Base-by-base conservation (phyloP, 2,329 filamentous ascomycete species). In the Fusarium heterosporum region DNA sequence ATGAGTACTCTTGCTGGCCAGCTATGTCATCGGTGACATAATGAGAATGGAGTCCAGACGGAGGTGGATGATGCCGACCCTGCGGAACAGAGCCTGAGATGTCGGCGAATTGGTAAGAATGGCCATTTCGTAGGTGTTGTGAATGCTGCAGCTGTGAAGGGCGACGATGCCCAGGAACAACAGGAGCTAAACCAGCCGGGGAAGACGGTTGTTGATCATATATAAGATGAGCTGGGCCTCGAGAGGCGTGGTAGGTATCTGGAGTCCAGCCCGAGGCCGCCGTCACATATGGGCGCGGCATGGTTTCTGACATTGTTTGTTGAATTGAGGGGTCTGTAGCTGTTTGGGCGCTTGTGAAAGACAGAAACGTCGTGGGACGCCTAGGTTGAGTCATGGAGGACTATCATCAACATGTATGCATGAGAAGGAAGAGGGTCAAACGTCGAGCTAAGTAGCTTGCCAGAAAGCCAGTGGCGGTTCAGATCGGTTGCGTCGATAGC, bases 201-300 rank as follows among this genome's bases (percentile, higher is more conserved):
- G 74, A 66, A 47, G 75, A 75, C 8, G 74, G 60, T 47, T 70
- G 72, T 25, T 69, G 52, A 30, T 61, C 49, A 45, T 78, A 72
- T 16, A 71, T 75, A 40, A 71, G 55, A 55, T 76, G 46, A 70
- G 65, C 38, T 61, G 70, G 28, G 40, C 61, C 63, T 40, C 53
- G 62, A 57, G 55, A 52, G 51, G 46, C 40, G 17, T 69, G 66
- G 41, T 58, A 64, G 47, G 63, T 61, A 52, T 70, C 69, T 34
- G 68, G 50, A 34, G 46, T 54, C 71, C 68, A 69, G 46, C 50
- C 54, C 30, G 59, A 50, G 25, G 69, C 42, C 43, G 68, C 65
- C 36, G 54, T 64, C 57, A 48, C 30, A 49, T 70, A 71, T 41
- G 66, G 66, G 26, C 59, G 68, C 43, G 72, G 64, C 70, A 76